These are phyloP conservation scores for Hygrophoropsis aurantiaca DNA, from an alignment of 768 basidiomycete species.

Conservation along the genomic window DNA sequence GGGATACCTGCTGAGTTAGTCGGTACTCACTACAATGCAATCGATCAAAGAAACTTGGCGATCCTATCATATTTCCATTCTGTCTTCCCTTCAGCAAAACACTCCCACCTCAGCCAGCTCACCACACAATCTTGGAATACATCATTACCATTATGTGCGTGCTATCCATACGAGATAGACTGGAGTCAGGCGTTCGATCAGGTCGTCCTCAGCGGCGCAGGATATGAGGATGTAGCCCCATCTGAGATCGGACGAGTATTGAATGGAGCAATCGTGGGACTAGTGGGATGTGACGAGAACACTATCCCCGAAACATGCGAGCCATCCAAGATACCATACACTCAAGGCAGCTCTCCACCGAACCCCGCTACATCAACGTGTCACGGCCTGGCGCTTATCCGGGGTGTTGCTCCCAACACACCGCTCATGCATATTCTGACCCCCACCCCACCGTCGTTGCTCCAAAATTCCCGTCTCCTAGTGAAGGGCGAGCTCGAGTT, in stretches of 20 bases:
- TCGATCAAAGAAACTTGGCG: constrained; percentile 70
- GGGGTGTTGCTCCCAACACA: constrained; percentile 43
- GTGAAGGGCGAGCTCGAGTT: constrained; percentile 90
- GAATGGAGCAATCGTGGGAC: constrained; percentile 78
- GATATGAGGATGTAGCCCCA: constrained; percentile 74
- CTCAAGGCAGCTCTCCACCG: constrained; percentile 53
- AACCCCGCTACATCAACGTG: constrained; percentile 62
- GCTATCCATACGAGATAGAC: constrained; percentile 72
- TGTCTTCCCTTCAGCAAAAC: constrained; percentile 29
- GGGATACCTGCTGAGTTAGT: constrained; percentile 39
- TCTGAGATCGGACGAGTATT: constrained; percentile 71
- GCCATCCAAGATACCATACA: constrained; percentile 49
- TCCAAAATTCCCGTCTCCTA: constrained; percentile 48
- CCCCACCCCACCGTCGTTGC: constrained; percentile 54
- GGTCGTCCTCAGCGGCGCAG: constrained; percentile 70
- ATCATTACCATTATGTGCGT: constrained; percentile 62
- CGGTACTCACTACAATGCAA: constrained; percentile 33
- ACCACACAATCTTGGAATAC: constrained; percentile 64
- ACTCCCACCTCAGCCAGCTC: constrained; percentile 28
- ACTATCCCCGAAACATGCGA: constrained; percentile 17
- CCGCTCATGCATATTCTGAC: constrained; percentile 72
- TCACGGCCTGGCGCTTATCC: constrained; percentile 76
- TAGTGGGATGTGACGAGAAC: constrained; percentile 55
- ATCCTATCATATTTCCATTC: constrained; percentile 80
- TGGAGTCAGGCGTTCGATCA: constrained; percentile 54